These are phyloP conservation scores for Dactylonectria estremocensis DNA, from an alignment of 2,329 filamentous ascomycete species.

Conservation along the genomic window DNA sequence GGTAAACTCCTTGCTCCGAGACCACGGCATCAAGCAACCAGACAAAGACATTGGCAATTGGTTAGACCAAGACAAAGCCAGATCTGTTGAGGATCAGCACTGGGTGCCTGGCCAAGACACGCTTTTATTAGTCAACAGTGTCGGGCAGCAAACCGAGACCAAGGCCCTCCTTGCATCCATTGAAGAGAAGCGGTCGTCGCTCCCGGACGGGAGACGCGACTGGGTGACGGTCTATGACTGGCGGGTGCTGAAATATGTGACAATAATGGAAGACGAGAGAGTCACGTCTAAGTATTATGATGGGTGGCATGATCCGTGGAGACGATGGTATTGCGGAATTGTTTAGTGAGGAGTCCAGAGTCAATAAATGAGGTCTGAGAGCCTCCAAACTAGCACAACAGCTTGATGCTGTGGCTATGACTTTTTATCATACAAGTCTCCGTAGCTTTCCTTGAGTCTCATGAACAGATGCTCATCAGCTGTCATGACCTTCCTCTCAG, in stretches of 20 bases:
- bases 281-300: constrained; percentile 52
- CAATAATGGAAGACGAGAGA: constrained; percentile 55
- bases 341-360: constrained; percentile 48
- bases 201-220: constrained; percentile 49
- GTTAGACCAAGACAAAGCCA: constrained; percentile 38
- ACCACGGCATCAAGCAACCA: constrained; percentile 59
- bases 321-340: constrained; percentile 61
- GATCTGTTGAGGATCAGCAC: background rate
- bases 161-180: constrained; percentile 53
- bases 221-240: constrained; percentile 64
- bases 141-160: constrained; percentile 50
- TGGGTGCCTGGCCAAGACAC: constrained; percentile 31
- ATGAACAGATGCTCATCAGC: constrained; percentile 76
- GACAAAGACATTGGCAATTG: constrained; percentile 56
- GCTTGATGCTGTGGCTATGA: constrained; percentile 28
- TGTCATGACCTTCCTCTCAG: constrained; percentile 70
- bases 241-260: constrained; percentile 60
- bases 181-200: constrained; percentile 48
- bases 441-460: constrained; percentile 72
- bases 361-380: constrained; percentile 1
- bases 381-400: background rate
- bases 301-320: constrained; percentile 59
- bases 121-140: constrained; percentile 61
- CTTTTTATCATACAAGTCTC: constrained; percentile 66
- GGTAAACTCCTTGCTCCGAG: constrained; percentile 56